Evolutionary conservation across 345 rosid species (phyloP).

Genomic region (Firmiana major): DNA sequence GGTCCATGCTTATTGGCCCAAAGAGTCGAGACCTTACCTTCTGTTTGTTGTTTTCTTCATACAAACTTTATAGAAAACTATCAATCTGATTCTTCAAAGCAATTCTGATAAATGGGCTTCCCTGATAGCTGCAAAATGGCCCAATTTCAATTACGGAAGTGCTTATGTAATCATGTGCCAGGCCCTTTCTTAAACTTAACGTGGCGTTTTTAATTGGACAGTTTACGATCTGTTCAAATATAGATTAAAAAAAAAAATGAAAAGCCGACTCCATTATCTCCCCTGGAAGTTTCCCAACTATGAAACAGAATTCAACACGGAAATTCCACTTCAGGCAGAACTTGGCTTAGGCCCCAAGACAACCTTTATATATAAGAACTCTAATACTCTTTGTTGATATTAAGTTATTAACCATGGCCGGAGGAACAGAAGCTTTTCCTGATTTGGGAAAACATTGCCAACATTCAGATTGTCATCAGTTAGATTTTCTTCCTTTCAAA

Average conservation of each 20-base stretch:
- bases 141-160: not conserved
- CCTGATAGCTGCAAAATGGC: not conserved
- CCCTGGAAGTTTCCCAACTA: not conserved
- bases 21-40: no score
- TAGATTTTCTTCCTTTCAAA: slow-evolving; percentile 84
- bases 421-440: slow-evolving; percentile 88
- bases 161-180: not conserved
- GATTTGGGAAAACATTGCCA: slow-evolving; percentile 79
- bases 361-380: slow-evolving; percentile 18
- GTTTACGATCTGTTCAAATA: not conserved
- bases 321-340: not conserved
- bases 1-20: no score
- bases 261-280: no score
- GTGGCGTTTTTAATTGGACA: not conserved
- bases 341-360: slow-evolving; percentile 48
- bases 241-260: no score
- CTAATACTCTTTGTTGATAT: not conserved
- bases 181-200: not conserved
- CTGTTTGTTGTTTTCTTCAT: no score
- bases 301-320: not conserved
- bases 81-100: no score
- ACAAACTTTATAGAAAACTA: no score
- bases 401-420: slow-evolving; percentile 30
- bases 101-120: not conserved
- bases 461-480: slow-evolving; percentile 61